Conservation (phyloP, 2,329 filamentous ascomycete genomes). For the Polytolypa hystricis region DNA sequence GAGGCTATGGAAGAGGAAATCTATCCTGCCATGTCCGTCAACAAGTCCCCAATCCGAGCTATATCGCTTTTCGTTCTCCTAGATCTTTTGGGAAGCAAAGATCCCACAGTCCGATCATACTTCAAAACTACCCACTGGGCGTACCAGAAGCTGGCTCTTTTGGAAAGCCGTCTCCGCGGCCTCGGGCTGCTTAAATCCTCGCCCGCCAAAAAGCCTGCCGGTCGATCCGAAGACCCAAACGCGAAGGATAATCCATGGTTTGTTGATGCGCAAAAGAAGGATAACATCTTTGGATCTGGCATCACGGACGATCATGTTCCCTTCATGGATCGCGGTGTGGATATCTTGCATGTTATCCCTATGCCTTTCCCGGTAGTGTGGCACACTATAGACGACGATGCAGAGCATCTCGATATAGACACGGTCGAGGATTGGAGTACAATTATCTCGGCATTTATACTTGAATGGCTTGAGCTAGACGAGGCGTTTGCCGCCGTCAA, state of each 20-base stretch:
- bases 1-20: constrained; percentile 63
- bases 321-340: constrained; percentile 76
- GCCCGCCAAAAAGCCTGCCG: constrained; percentile 31
- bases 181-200: constrained; percentile 56
- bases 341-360: constrained; percentile 76
- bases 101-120: constrained; percentile 69
- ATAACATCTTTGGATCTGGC: constrained; percentile 32
- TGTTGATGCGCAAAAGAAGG: constrained; percentile 48
- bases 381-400: constrained; percentile 79
- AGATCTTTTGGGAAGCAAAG: constrained; percentile 65
- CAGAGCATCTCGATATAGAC: constrained; percentile 65
- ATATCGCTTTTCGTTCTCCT: constrained; percentile 88
- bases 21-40: constrained; percentile 63
- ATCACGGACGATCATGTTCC: constrained; percentile 86
- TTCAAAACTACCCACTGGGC: constrained; percentile 91
- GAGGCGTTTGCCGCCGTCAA: constrained; percentile 32
- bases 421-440: constrained; percentile 81
- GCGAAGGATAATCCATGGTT: constrained; percentile 46
- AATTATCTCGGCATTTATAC: constrained; percentile 71
- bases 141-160: constrained; percentile 61
- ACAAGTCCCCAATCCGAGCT: constrained; percentile 60
- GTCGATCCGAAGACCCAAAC: no score
- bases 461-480: constrained; percentile 85
- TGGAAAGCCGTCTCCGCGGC: constrained; percentile 63
- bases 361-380: constrained; percentile 52